Percentiles rank a stretch among this genome's conserved stretches.
These are phyloP conservation scores for Pyronema omphalodes DNA, from an alignment of 495 filamentous ascomycete genomes.

Conservation along the genomic window DNA sequence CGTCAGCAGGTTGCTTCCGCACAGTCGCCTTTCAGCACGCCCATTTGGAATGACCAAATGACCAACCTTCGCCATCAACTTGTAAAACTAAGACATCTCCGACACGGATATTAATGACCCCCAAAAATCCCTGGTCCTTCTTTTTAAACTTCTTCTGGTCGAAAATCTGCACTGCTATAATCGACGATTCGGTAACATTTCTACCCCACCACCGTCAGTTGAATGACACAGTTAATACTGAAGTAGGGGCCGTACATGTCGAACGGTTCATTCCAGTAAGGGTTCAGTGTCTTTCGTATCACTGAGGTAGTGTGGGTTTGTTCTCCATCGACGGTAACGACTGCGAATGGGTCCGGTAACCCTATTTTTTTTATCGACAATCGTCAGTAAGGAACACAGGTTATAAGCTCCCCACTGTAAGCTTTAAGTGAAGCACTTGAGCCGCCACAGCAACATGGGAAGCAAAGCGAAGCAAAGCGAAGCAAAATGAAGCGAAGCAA, in stretches of 20 bases:
- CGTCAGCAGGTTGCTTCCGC: constrained; percentile 20
- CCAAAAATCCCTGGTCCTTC: constrained; percentile 97
- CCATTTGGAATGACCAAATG: not conserved
- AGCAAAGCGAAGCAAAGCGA: no score
- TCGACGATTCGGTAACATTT: constrained; percentile 71
- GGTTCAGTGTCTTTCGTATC: constrained; percentile 91
- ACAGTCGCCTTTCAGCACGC: not conserved
- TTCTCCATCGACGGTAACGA: constrained; percentile 88
- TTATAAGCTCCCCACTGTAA: not conserved
- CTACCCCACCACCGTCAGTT: not conserved
- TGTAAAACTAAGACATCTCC: constrained; percentile 82
- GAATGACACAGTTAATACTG: not conserved
- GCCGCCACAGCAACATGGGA: not conserved
- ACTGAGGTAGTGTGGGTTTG: constrained; percentile 91
- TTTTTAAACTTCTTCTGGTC: constrained; percentile 99
- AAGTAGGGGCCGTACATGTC: constrained; percentile 48
- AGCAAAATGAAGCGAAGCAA: not conserved
- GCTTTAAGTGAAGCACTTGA: not conserved
- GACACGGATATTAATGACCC: constrained; percentile 90
- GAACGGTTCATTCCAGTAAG: constrained; percentile 98
- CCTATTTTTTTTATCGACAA: constrained; percentile 41
- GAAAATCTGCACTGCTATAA: constrained; percentile 93
- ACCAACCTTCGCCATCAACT: constrained; percentile 76
- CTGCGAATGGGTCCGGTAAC: constrained; percentile 93
- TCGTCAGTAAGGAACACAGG: constrained; percentile 8